Evolutionary conservation across 1,284 basidiomycete genomes (phyloP), one percentile per base, ranked within the genome.

Genomic region (Ceratobasidium sp.): DNA sequence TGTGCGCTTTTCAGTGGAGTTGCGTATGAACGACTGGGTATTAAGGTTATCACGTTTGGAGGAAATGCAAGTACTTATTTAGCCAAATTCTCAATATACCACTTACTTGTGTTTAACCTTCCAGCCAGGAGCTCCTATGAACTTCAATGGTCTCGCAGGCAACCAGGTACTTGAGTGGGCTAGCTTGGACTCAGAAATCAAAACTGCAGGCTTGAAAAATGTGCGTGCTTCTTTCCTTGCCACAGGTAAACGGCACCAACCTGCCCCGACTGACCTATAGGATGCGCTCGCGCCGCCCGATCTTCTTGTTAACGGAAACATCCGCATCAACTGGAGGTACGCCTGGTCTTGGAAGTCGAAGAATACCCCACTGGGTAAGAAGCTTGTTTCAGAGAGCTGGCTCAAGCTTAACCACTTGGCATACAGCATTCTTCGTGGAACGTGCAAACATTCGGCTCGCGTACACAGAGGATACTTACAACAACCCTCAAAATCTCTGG

Each of bases 111-210:
- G 8, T 34, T 34, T 34, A 34, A 34, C 29, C 16, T 29, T 24
- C 29, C 11, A 74, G 80, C 87, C 87, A 5, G 84, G 85, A 7
- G 82, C 85, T 77, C 76, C 79, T n/a, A 83, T 89, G 63, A 81
- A 90, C 76, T 89, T 84, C 80, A 90, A 90, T 80, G 89, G 88
- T 22, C 89, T 90, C 88, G 87, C 88, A 0, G 88, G 89, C 2
- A 89, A 88, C 77, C 88, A 89, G 77, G 89, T 90, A 0, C 78
- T 90, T 14, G 88, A 90, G 77, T 91, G 88, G 88, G 77, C 81
- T 11, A 87, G 89, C 77, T 81, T 91, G 53, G 88, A 89, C 77
- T 85, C 85, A 6, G 88, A 90, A 79, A 86, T 90, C 78, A 89
- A 89, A 84, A 89, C 88, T 1, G 87, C 88, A 37, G 84, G 85